Percentiles rank a stretch among this genome's conserved stretches.
Conservation (phyloP, 2,329 filamentous ascomycete species). For the Monosporascus cannonballus region DNA sequence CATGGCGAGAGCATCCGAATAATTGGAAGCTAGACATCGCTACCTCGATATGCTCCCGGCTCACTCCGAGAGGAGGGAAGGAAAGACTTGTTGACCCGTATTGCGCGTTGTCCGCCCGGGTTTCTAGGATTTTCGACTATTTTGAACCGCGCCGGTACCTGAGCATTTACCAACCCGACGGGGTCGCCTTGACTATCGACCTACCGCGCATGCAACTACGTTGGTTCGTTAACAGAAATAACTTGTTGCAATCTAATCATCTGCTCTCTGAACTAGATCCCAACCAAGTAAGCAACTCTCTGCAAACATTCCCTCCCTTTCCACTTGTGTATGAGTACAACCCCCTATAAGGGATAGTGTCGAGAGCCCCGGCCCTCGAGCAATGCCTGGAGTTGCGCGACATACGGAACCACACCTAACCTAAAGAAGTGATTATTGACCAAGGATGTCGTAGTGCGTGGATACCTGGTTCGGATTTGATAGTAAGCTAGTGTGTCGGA, state of each 20-base stretch:
- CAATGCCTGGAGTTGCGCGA: no score
- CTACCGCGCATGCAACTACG: slow-evolving; percentile 44
- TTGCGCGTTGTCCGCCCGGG: slow-evolving; percentile 29
- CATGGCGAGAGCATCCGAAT: slow-evolving; percentile 18
- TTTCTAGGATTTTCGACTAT: slow-evolving; percentile 38
- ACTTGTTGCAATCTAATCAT: slow-evolving; percentile 41
- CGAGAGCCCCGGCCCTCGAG: no score
- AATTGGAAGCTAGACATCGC: slow-evolving; percentile 31
- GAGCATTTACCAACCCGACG: slow-evolving; percentile 38
- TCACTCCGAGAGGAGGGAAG: not conserved
- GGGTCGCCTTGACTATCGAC: slow-evolving; percentile 35
- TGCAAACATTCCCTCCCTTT: not conserved
- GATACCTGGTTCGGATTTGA: slow-evolving; percentile 45
- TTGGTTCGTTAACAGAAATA: slow-evolving; percentile 41
- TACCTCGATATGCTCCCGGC: slow-evolving; percentile 11
- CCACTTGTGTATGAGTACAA: not conserved
- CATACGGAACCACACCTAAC: not conserved
- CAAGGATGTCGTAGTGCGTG: not conserved
- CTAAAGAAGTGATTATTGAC: not conserved
- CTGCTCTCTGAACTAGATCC: slow-evolving; percentile 46
- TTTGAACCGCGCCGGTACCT: slow-evolving; percentile 42
- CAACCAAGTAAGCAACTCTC: slow-evolving; percentile 33
- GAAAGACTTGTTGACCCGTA: slow-evolving; percentile 42
- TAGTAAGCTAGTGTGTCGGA: slow-evolving; percentile 52
- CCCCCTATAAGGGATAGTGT: no score